These are phyloP conservation scores for Coprinellus micaceus DNA, from an alignment of 768 basidiomycete genomes.

Conservation along the genomic window DNA sequence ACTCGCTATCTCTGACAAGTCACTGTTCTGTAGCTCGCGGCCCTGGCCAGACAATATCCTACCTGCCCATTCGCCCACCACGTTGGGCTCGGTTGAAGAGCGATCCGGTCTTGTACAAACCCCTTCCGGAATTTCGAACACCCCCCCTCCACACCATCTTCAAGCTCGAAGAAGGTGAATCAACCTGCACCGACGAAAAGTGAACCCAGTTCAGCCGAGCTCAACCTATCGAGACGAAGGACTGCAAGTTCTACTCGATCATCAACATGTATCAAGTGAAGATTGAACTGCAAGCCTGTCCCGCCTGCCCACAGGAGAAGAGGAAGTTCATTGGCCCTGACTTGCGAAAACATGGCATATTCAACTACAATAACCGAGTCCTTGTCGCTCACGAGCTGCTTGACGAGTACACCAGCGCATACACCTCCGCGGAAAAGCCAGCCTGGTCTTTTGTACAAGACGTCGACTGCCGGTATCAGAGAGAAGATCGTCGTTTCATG, in stretches of 20 bases:
- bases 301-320: constrained; percentile 3
- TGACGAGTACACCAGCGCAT: constrained; percentile 30
- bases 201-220: not conserved
- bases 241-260: constrained; percentile 9
- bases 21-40: not conserved
- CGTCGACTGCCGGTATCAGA: too few species aligned
- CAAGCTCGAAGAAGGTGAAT: not conserved
- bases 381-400: constrained; percentile 30
- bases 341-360: constrained; percentile 20
- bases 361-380: constrained; percentile 21
- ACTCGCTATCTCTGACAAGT: not conserved
- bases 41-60: not conserved
- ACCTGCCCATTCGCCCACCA: not conserved
- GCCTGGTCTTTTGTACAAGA: constrained; percentile 15
- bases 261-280: not conserved
- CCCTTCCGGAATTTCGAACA: not conserved
- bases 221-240: not conserved
- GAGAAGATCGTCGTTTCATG: too few species aligned
- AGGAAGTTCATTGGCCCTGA: constrained; percentile 29
- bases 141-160: not conserved
- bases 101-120: not conserved
- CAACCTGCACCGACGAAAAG: not conserved
- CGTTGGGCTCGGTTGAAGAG: not conserved
- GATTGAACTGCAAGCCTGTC: constrained; percentile 18
- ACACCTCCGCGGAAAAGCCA: constrained; percentile 32